Evolutionary conservation across 768 basidiomycete genomes (phyloP), one percentile per base, ranked within the genome.

Genomic region (Panaeolus papilionaceus): DNA sequence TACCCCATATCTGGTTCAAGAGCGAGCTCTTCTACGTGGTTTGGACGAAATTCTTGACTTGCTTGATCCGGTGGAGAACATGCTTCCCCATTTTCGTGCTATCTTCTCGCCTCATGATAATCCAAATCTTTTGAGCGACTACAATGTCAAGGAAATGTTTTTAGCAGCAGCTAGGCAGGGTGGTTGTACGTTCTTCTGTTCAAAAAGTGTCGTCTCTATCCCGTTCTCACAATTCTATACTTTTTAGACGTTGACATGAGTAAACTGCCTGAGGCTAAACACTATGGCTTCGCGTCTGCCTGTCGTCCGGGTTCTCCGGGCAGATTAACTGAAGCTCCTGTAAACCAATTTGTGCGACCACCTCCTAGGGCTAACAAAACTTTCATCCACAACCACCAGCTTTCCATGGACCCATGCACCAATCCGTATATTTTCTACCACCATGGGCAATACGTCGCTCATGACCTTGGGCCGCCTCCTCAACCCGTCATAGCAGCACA

Each of bases 71-170:
- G 77, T 88, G 0, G 75, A 84, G 63, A 67, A 76, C 5, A 73
- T 72, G 20, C 71, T 88, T 2, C 84, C 85, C 0, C 79, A 82
- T 1, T 87, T 88, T 63, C 77, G 84, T 9, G 85, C 85, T 4
- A 79, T 84, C 0, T 85, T 88, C 68, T 82, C 79, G n/a, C 84
- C 85, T 5, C 81, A 84, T 67, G 86, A 86, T 65, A 83, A 77
- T 62, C 85, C 85, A 2, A 80, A 80, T 63, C 67, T 83, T 37
- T 75, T 77, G 9, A 74, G 79, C 0, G 78, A 83, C 64, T 79
- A 77, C 63, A 78, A 82, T 23, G 63, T 82, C 14, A 80, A 73
- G 68, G 28, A 73, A 4, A 66, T 71, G 33, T 82, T 81, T 0
- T n/a, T 81, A 28, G 65, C 78, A 49, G 82, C 83, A 4, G 84